These are phyloP conservation scores for Coemansia sp. DNA, from an alignment of 192 early-diverging fungal species.

Conservation along the genomic window DNA sequence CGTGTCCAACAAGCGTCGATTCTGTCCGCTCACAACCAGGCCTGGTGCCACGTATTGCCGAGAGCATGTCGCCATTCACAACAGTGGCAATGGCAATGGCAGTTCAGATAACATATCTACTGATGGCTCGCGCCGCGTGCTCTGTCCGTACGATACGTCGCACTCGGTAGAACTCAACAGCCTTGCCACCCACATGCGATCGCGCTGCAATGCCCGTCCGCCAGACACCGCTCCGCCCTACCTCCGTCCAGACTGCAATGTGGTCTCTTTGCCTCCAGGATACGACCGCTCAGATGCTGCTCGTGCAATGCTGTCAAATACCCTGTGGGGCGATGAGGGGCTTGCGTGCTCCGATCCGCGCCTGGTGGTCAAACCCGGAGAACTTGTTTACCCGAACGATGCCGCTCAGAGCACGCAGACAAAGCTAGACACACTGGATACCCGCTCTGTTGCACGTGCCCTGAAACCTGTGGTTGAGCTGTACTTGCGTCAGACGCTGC, in stretches of 20 bases:
- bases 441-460: background rate
- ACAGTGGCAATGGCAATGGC: background rate
- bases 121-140: constrained; percentile 53
- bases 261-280: constrained; percentile 13
- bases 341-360: constrained; percentile 29
- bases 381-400: constrained; percentile 12
- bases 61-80: constrained; percentile 55
- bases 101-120: background rate
- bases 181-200: constrained; percentile 62
- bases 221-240: constrained; percentile 27
- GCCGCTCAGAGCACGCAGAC: background rate
- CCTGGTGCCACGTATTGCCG: constrained; percentile 64
- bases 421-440: background rate
- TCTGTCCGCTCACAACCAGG: constrained; percentile 64
- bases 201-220: constrained; percentile 67
- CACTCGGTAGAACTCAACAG: constrained; percentile 62
- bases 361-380: constrained; percentile 31
- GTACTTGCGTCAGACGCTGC: background rate
- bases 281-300: constrained; percentile 11
- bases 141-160: constrained; percentile 71
- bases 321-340: constrained; percentile 26
- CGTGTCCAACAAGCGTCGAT: constrained; percentile 61
- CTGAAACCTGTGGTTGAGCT: background rate
- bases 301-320: background rate
- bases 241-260: constrained; percentile 50